Percentiles rank a stretch among this genome's conserved stretches.
Conservation (phyloP, 306 rosid genomes). For the Cucumis cinereus region DNA sequence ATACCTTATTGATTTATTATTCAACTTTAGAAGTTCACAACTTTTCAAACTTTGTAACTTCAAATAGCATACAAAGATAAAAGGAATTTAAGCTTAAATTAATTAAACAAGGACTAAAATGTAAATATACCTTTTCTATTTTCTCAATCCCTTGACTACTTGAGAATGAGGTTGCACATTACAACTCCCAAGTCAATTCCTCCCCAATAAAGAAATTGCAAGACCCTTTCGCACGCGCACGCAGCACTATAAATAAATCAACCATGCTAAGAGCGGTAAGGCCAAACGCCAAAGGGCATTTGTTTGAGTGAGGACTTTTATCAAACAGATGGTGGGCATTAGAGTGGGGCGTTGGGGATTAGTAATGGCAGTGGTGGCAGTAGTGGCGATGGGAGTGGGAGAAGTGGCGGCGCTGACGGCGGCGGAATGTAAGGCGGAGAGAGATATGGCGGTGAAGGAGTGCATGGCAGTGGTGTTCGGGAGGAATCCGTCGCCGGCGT, state of each 20-base stretch:
- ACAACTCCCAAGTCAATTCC: neutral
- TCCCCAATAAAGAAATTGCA: neutral
- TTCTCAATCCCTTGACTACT: neutral
- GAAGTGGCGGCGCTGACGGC: neutral
- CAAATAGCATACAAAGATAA: too few species aligned
- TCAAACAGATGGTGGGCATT: neutral
- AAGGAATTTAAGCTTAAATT: too few species aligned
- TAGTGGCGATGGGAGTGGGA: neutral
- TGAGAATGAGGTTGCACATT: neutral
- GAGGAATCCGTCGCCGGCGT: conserved; percentile 6
- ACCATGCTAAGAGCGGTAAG: too few species aligned
- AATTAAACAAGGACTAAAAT: too few species aligned
- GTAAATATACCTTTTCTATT: neutral
- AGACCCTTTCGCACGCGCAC: neutral
- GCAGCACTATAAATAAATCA: neutral
- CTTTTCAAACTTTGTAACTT: too few species aligned
- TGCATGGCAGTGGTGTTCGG: conserved; percentile 11
- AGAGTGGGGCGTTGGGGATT: neutral
- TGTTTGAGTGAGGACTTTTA: neutral
- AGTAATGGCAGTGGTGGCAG: neutral
- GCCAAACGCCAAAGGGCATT: neutral
- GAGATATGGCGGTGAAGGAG: neutral
- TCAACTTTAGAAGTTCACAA: too few species aligned
- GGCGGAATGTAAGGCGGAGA: conserved; percentile 11
- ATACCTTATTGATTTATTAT: too few species aligned